These are phyloP conservation scores for Colletotrichum neosansevieriae DNA, from an alignment of 2,329 filamentous ascomycete species.

Conservation along the genomic window DNA sequence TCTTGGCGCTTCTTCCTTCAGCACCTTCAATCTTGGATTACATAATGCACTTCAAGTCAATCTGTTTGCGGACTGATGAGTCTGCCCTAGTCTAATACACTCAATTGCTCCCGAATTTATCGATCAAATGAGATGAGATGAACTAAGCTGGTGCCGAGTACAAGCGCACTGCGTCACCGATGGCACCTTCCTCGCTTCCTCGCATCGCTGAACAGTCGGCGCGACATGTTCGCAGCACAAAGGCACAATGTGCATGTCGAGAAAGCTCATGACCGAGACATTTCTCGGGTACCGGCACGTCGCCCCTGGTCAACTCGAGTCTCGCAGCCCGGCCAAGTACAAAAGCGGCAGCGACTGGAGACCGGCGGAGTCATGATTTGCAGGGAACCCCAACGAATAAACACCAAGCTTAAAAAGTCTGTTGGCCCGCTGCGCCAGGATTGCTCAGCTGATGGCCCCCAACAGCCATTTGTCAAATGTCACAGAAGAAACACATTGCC, in stretches of 20 bases:
- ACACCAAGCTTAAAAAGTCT: conserved; percentile 1
- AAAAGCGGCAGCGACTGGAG: neutral
- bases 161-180: neutral
- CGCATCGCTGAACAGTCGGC: neutral
- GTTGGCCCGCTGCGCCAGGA: neutral
- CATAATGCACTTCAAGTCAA: conserved; percentile 3
- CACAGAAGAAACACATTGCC: neutral
- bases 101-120: neutral
- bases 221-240: neutral
- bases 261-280: conserved; percentile 8
- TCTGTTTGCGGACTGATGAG: conserved; percentile 2
- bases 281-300: conserved; percentile 33
- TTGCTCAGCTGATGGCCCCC: neutral
- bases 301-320: conserved; percentile 12
- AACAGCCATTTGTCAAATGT: neutral
- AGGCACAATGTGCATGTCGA: conserved; percentile 4
- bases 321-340: conserved; percentile 4
- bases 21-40: conserved; percentile 14
- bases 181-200: neutral
- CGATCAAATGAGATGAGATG: conserved; percentile 7
- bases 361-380: neutral
- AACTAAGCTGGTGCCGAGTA: neutral
- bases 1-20: neutral
- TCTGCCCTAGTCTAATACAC: too few species aligned
- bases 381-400: conserved; percentile 4